Percentiles rank a stretch among this genome's conserved stretches.
These are phyloP conservation scores for Mycena metata DNA, from an alignment of 768 basidiomycete genomes.

Conservation along the genomic window DNA sequence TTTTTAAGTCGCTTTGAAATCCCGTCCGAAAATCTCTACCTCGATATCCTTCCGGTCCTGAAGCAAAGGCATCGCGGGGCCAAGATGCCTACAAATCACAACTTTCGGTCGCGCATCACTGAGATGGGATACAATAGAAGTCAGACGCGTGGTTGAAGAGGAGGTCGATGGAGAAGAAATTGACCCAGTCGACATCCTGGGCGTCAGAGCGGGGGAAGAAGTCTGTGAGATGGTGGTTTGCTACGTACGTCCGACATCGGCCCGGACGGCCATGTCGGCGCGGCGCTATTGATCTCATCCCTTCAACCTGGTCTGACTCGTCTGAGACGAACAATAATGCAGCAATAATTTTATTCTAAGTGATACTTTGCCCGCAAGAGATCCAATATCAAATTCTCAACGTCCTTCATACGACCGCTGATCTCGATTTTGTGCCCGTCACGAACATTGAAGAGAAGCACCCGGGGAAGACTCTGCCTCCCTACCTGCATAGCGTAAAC, in stretches of 20 bases:
- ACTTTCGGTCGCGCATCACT: slow-evolving; percentile 31
- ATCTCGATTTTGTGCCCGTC: slow-evolving; percentile 8
- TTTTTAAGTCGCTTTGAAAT: no score
- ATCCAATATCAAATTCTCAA: no score
- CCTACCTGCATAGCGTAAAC: not conserved
- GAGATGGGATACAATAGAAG: slow-evolving; percentile 27
- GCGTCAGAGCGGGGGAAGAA: not conserved
- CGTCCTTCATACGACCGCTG: not conserved
- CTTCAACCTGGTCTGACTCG: no score
- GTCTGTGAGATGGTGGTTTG: no score
- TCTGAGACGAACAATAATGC: no score
- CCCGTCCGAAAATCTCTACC: not conserved
- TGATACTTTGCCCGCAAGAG: no score
- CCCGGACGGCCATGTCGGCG: no score
- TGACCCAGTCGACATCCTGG: slow-evolving; percentile 35
- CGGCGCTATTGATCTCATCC: no score
- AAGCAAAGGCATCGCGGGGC: slow-evolving; percentile 36
- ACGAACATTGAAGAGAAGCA: slow-evolving; percentile 1
- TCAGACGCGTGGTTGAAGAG: slow-evolving; percentile 17
- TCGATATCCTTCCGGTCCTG: slow-evolving; percentile 25
- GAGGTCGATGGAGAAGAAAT: slow-evolving; percentile 14
- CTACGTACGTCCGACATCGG: no score
- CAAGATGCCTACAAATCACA: slow-evolving; percentile 35
- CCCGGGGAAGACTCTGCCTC: not conserved
- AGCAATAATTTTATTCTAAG: no score